Percentiles rank a stretch among this genome's conserved stretches.
Conservation (phyloP, 2,329 filamentous ascomycete genomes). For the Fusarium buharicum region DNA sequence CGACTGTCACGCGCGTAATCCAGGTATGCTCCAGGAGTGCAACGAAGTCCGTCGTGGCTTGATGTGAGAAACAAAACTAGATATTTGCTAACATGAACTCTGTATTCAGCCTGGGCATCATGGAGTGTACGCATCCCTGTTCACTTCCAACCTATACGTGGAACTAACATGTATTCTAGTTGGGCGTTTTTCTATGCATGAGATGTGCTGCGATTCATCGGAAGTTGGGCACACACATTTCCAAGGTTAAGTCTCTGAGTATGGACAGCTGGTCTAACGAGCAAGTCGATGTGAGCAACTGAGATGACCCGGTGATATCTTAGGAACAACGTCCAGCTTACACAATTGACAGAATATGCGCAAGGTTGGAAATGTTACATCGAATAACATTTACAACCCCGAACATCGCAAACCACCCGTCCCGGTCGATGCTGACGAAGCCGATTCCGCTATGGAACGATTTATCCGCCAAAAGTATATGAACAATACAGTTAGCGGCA, state of each 20-base stretch:
- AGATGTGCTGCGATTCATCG: conserved; percentile 95
- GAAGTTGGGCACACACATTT: conserved; percentile 96
- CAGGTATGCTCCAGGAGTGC: conserved; percentile 69
- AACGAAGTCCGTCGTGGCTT: conserved; percentile 8
- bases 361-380: conserved; percentile 84
- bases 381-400: conserved; percentile 91
- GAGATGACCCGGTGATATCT: not conserved
- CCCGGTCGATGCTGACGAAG: conserved; percentile 90
- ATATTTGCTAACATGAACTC: conserved; percentile 43
- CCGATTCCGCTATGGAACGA: conserved; percentile 92
- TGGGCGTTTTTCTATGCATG: conserved; percentile 98
- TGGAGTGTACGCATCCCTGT: conserved; percentile 79
- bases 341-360: conserved; percentile 82
- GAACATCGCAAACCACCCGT: conserved; percentile 83
- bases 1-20: conserved; percentile 91
- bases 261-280: conserved; percentile 98
- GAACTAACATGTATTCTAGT: conserved; percentile 58
- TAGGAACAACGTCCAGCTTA: conserved; percentile 25
- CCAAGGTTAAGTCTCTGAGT: conserved; percentile 97
- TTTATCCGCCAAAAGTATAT: conserved; percentile 97
- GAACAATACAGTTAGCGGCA: conserved; percentile 58
- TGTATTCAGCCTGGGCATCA: conserved; percentile 83
- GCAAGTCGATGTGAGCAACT: conserved; percentile 84
- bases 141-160: conserved; percentile 3
- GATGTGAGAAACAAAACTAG: not conserved